Base-by-base conservation (phyloP, 2,329 filamentous ascomycete species). In the Colletotrichum liaoningense region DNA sequence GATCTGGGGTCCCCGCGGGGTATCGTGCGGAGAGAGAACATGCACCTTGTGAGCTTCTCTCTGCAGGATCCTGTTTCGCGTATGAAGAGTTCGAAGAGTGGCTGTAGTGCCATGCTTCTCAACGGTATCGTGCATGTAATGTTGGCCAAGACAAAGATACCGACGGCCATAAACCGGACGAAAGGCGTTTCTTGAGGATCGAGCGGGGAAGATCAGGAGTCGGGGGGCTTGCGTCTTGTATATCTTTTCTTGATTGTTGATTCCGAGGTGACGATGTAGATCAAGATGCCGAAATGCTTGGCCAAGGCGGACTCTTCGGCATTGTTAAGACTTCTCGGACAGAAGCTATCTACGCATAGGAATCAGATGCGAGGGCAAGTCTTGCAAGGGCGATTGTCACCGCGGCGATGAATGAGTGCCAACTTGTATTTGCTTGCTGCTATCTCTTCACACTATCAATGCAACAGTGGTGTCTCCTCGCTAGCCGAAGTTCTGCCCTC, bases 381-480 rank as follows among this genome's bases (percentile, higher is more conserved):
- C 19, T 42, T 19, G 6, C 16, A 42, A 19, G 16, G 38, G 1
- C 2, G 6, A 19, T 7, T 42, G 38, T 19, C 16, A 42, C 16
- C 38, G 16, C 16, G 7, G 38, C 16, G 38, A 22, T 49, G 19
- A 11, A n/a, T 22, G 19, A 49, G 19, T 22, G 8, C 9, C 42
- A 9, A 19, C 19, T n/a, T 49, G 19, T 49, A 22, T 49, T n/a
- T 49, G 8, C 42, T 49, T 49, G 16, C 42, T 9, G 42, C 42
- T 49, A 49, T 22, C 19, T 49, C 8, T 0, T 49, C 54, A 56
- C 54, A 28, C 12, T 14, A 7, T 65, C 52, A 65, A 19, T 35
- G 66, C 57, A 84, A 69, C 38, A 84, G 73, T 1, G 83, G 83
- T 9, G 82, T 82, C 72, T 81, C 78, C 69, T 84, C 83, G 28